Evolutionary conservation across 768 basidiomycete species (phyloP).

Genomic region (Clitopilus passeckerianus): DNA sequence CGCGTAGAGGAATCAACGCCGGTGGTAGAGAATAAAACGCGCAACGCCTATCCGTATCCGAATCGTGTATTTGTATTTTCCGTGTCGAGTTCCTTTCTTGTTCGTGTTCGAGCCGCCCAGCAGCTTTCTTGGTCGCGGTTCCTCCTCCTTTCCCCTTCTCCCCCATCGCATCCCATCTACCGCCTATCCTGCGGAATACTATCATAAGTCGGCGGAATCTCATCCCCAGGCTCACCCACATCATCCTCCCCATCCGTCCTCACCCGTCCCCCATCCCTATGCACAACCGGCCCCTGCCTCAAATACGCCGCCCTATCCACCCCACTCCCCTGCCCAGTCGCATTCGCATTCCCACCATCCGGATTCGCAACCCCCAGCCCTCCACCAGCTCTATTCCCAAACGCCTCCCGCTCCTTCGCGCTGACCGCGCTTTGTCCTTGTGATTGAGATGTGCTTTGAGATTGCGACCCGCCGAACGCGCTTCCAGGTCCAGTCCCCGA

Average conservation of each 20-base stretch:
- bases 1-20: too few relatives aligned
- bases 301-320: constrained; percentile 3
- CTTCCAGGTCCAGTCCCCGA: background rate
- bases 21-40: too few relatives aligned
- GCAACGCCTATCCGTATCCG: too few relatives aligned
- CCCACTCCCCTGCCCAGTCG: background rate
- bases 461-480: background rate
- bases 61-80: too few relatives aligned
- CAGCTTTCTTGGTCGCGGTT: background rate
- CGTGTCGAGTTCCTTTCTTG: background rate
- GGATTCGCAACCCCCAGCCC: constrained; percentile 9
- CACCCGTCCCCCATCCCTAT: constrained; percentile 19
- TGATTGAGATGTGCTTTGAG: background rate
- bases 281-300: constrained; percentile 14
- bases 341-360: background rate
- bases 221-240: constrained; percentile 7
- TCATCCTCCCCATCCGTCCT: background rate
- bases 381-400: constrained; percentile 2
- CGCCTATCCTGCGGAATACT: constrained; percentile 9
- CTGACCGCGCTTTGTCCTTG: background rate
- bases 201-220: constrained; percentile 27
- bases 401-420: constrained; percentile 20
- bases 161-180: background rate
- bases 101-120: background rate
- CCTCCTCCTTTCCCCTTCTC: background rate